Conservation (phyloP, 768 basidiomycete genomes). For the Kwoniella bestiolae region DNA sequence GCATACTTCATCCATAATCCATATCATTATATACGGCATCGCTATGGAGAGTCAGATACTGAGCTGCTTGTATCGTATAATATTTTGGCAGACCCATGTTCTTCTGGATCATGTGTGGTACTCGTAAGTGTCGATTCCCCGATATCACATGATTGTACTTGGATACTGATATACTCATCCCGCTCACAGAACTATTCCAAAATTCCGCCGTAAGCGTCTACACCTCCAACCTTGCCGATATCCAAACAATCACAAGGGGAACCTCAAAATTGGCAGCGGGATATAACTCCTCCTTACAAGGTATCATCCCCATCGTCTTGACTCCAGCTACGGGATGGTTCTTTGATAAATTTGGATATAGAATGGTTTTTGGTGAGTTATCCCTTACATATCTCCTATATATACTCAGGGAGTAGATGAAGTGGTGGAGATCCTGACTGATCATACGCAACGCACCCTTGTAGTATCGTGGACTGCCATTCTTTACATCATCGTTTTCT, state of each 20-base stretch:
- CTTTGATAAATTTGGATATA: conserved; percentile 52
- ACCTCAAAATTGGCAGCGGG: conserved; percentile 53
- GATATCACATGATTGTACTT: neutral
- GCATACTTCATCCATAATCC: neutral
- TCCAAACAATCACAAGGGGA: conserved; percentile 48
- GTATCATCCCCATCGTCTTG: conserved; percentile 54
- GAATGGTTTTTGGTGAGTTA: conserved; percentile 45
- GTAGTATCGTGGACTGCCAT: conserved; percentile 46
- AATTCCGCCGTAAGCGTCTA: conserved; percentile 48
- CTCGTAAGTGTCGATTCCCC: conserved; percentile 29
- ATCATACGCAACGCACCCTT: neutral
- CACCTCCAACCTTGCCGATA: conserved; percentile 54
- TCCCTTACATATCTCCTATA: neutral
- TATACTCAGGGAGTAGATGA: no score
- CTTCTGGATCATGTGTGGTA: conserved; percentile 48
- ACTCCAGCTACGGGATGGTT: conserved; percentile 51
- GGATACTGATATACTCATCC: neutral
- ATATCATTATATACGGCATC: no score
- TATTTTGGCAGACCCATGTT: conserved; percentile 49
- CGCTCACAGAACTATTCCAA: conserved; percentile 45
- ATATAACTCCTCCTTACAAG: conserved; percentile 52
- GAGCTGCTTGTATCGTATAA: neutral
- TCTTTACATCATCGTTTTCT: conserved; percentile 52
- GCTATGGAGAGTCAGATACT: neutral
- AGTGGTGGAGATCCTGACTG: no score